Conservation (phyloP, 106 monocot genomes). For the Dioscorea dumetorum region DNA sequence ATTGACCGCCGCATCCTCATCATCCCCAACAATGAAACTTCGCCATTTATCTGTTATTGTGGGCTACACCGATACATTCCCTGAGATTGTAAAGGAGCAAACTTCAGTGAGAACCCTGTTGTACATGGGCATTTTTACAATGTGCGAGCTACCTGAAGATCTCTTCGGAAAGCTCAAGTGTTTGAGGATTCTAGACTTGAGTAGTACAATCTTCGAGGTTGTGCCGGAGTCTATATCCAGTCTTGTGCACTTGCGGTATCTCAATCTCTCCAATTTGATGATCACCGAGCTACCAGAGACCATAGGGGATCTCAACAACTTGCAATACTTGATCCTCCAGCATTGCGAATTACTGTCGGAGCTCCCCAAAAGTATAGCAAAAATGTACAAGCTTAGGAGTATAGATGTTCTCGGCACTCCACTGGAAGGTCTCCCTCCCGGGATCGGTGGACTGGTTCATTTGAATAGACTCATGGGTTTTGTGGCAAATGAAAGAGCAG, state of each 20-base stretch:
- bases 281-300: conserved; percentile 7
- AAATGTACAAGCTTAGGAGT: conserved; percentile 6
- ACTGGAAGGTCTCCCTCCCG: conserved; percentile 6
- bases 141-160: neutral
- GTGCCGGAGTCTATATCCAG: conserved; percentile 6
- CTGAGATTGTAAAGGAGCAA: neutral
- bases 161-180: neutral
- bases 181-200: conserved; percentile 15
- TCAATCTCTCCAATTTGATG: neutral
- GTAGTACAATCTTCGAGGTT: neutral
- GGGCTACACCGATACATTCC: neutral
- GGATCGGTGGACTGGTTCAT: conserved; percentile 1
- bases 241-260: conserved; percentile 13
- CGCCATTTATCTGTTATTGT: neutral
- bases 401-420: neutral
- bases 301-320: conserved; percentile 14
- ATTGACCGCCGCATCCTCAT: too few relatives aligned
- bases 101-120: conserved; percentile 1
- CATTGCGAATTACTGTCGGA: neutral
- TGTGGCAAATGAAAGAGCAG: neutral
- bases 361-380: neutral
- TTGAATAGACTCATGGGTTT: conserved; percentile 7
- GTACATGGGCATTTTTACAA: too few relatives aligned
- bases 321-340: conserved; percentile 8
- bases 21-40: neutral